phyloP scores from a whole-genome alignment of 805 yeast genomes.

The Schizosaccharomyces osmophilus region DNA sequence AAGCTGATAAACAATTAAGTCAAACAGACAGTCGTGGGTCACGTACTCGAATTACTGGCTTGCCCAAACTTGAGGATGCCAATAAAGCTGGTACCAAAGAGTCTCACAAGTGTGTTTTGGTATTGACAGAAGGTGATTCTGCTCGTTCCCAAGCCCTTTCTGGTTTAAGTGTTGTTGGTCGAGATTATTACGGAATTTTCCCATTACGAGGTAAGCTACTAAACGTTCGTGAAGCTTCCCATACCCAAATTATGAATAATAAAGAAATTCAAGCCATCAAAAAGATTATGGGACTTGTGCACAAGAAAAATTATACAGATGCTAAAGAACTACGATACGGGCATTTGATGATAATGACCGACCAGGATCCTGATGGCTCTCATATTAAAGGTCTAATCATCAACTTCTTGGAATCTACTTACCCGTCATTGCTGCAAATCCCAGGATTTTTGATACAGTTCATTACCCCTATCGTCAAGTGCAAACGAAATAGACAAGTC shows the following conservation, averaged over 20 bases:
- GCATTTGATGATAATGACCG: conserved; percentile 95
- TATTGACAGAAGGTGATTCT: conserved; percentile 91
- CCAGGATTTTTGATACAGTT: conserved; percentile 87
- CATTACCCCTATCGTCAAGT: conserved; percentile 89
- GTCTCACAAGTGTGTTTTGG: conserved; percentile 75
- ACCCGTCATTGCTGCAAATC: conserved; percentile 73
- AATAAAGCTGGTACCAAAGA: conserved; percentile 87
- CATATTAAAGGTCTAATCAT: conserved; percentile 90
- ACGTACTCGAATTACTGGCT: conserved; percentile 65
- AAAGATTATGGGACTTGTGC: conserved; percentile 86
- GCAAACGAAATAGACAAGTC: conserved; percentile 27
- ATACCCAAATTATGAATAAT: conserved; percentile 84
- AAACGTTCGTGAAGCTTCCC: conserved; percentile 87
- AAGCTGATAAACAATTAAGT: conserved; percentile 66
- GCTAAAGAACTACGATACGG: conserved; percentile 68
- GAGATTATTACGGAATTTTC: conserved; percentile 79
- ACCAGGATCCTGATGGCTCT: conserved; percentile 98
- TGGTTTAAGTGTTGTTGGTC: conserved; percentile 82
- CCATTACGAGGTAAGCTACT: conserved; percentile 87
- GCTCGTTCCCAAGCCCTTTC: conserved; percentile 80
- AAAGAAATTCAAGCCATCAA: conserved; percentile 87
- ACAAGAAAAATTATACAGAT: conserved; percentile 58
- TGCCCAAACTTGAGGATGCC: conserved; percentile 81
- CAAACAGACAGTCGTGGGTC: conserved; percentile 59
- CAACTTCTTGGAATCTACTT: conserved; percentile 75